Conservation (phyloP, 768 basidiomycete species). For the Gymnopilus dilepis region DNA sequence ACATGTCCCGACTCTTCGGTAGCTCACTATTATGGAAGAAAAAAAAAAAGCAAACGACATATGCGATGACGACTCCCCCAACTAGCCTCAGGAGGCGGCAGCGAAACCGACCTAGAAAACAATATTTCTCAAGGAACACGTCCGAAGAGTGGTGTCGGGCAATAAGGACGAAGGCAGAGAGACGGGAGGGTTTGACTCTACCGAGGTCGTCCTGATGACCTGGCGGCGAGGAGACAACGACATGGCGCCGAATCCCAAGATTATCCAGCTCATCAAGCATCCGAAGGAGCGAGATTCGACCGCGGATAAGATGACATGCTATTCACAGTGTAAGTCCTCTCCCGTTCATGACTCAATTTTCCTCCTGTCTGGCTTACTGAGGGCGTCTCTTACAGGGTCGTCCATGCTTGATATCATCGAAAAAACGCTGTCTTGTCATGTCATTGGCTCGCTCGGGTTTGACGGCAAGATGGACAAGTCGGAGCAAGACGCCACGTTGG, state of each 20-base stretch:
- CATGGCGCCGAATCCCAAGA: constrained; percentile 72
- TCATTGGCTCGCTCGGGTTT: constrained; percentile 62
- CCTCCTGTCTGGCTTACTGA: neutral
- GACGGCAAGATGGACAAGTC: constrained; percentile 71
- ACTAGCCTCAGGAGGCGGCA: constrained; percentile 21
- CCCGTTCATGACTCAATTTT: neutral
- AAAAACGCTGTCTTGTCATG: constrained; percentile 59
- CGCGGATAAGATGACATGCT: constrained; percentile 74
- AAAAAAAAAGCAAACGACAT: constrained; percentile 31
- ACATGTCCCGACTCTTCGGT: neutral
- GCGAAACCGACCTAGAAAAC: constrained; percentile 31
- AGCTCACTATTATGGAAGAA: no score
- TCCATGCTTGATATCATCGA: constrained; percentile 74
- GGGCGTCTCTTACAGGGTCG: constrained; percentile 60
- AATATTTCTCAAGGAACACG: constrained; percentile 24
- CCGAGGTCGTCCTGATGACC: constrained; percentile 50
- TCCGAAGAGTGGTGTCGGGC: constrained; percentile 12
- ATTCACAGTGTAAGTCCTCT: constrained; percentile 71
- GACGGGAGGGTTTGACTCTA: constrained; percentile 38
- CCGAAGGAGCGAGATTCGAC: constrained; percentile 62
- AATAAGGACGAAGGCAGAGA: constrained; percentile 34
- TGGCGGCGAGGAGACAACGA: constrained; percentile 68
- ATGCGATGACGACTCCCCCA: constrained; percentile 21
- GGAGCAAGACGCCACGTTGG: constrained; percentile 53
- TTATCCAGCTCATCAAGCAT: constrained; percentile 60